Base-by-base conservation (phyloP, 441 rosid genomes). In the Jatropha multifida region DNA sequence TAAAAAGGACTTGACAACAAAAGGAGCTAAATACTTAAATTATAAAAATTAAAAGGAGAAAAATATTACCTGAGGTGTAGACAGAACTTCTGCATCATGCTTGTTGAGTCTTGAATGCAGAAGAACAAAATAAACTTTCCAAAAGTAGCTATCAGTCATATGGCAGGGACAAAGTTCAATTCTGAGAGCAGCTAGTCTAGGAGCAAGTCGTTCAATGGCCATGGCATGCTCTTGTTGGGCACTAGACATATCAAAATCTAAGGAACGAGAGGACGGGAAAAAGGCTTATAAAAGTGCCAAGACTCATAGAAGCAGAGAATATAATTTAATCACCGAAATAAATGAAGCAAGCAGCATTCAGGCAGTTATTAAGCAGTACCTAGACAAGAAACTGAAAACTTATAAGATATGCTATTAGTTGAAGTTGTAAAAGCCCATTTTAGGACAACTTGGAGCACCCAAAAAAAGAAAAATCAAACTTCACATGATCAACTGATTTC, bases 81-180 rank as follows among this genome's bases (percentile, higher is more conserved):
- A 89, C 73, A 95, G 78, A 80, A 89, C 81, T 74, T 86, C 91
- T 0, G 98, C 92, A 81, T 92, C 97, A 55, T 88, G 85, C 76
- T 89, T 89, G 74, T 81, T 81, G 74, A 93, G 92, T 67, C 90
- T 85, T 65, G 99, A 97, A 80, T 92, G 94, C 80, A 92, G 68
- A 81, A 95, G 96, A 3, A 93, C 92, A 83, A 92, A 95, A 80
- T 95, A 95, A 48, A 95, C 91, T 88, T 87, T 93, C 98, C 99
- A 93, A 81, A 95, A 95, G 90, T 92, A 89, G 82, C 85, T 78
- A 60, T 92, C 93, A 70, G 89, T 88, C 94, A 95, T 90, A 84
- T 89, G 90, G 41, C 88, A 88, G 3, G 97, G 98, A 69, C 99
- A 93, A 76, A 95, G 89, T 76, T 92, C 97, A 74, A 93, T 84